Evolutionary conservation across 2,329 filamentous ascomycete species (phyloP).

Genomic region (Xylaria digitata): DNA sequence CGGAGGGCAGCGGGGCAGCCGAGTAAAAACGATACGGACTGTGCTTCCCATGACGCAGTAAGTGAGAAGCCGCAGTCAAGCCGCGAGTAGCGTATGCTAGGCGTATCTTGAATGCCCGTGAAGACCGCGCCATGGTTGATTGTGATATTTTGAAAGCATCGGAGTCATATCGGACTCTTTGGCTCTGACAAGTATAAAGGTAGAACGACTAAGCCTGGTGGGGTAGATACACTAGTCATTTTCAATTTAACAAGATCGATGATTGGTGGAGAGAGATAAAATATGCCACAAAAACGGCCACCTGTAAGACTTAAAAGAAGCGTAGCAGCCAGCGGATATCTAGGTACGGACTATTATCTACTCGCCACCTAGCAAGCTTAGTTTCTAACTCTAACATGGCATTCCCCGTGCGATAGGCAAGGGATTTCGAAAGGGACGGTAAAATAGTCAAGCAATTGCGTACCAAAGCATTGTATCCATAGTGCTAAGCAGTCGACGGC

Average conservation of each 20-base stretch:
- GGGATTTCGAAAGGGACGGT: too few species aligned
- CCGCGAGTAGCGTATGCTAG: conserved; percentile 16
- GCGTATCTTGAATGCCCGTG: conserved; percentile 23
- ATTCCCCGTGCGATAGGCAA: too few species aligned
- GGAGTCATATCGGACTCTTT: conserved; percentile 12
- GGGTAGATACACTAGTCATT: background rate
- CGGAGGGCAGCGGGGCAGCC: conserved; percentile 25
- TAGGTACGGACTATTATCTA: too few species aligned
- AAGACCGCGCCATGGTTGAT: conserved; percentile 28
- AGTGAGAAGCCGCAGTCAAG: background rate
- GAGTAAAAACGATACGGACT: conserved; percentile 53
- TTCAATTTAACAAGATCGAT: background rate
- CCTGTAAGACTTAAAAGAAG: too few species aligned
- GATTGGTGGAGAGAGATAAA: conserved; percentile 13
- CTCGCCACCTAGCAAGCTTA: too few species aligned
- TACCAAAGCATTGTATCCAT: too few species aligned
- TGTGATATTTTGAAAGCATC: conserved; percentile 18
- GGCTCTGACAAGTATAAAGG: background rate
- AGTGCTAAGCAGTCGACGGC: too few species aligned
- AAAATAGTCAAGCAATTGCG: too few species aligned
- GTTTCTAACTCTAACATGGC: too few species aligned
- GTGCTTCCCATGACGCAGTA: conserved; percentile 18
- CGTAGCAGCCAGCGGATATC: too few species aligned
- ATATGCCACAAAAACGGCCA: background rate
- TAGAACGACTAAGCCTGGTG: conserved; percentile 14